A percentile compares a stretch with the other conserved stretches of the same genome.
Conservation (phyloP, 2,329 filamentous ascomycete genomes). For the Cytospora mali region DNA sequence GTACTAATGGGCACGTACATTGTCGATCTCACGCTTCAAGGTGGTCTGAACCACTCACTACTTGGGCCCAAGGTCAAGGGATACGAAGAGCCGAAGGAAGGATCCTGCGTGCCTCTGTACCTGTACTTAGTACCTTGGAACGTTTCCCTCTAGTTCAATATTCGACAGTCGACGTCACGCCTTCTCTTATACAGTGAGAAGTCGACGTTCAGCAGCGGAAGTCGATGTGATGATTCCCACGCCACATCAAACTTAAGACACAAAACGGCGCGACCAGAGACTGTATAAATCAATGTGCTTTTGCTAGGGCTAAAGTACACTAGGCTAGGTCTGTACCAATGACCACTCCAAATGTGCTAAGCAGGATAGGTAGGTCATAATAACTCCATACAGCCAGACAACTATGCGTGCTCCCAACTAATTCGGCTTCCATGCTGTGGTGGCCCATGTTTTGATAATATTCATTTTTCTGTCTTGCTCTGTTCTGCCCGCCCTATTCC, state of each 20-base stretch:
- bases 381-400: background rate
- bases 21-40: background rate
- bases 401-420: slow-evolving; percentile 1
- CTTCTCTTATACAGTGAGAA: background rate
- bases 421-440: background rate
- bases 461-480: background rate
- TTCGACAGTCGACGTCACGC: background rate
- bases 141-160: background rate
- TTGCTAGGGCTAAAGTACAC: slow-evolving; percentile 10
- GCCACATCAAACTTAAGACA: background rate
- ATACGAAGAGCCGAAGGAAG: too few species aligned
- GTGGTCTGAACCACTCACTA: too few species aligned
- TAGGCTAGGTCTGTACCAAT: background rate
- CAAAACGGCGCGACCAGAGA: background rate
- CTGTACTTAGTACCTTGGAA: background rate
- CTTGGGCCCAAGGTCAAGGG: too few species aligned
- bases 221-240: background rate
- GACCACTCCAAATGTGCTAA: background rate
- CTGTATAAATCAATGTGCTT: slow-evolving; percentile 1
- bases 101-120: too few species aligned
- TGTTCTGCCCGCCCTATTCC: background rate
- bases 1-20: too few species aligned
- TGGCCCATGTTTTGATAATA: background rate
- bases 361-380: slow-evolving; percentile 3
- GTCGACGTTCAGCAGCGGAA: background rate